phyloP scores from a whole-genome alignment of 1,139 yeast genomes.

The Arxiozyma bovina region DNA sequence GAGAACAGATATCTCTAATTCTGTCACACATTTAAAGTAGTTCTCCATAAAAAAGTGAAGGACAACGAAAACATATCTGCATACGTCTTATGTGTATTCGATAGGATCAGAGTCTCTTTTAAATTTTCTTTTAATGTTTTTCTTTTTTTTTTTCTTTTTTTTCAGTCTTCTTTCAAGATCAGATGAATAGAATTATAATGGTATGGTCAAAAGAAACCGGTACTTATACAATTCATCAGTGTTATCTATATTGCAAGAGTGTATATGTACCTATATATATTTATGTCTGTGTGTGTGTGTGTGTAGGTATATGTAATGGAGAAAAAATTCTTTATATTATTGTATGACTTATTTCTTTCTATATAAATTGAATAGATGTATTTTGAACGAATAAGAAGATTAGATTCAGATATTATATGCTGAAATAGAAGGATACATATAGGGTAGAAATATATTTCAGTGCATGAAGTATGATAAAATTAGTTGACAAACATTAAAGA shows the following conservation, averaged over 20 bases:
- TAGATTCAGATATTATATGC: background rate
- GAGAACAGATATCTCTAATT: background rate
- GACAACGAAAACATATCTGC: background rate
- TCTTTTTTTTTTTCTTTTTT: no score
- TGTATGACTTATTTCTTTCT: no score
- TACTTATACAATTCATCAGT: no score
- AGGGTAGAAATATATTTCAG: no score
- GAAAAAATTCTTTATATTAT: no score
- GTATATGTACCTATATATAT: no score
- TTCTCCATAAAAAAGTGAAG: background rate
- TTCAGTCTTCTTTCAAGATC: no score
- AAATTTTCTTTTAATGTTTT: background rate
- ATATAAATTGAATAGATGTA: no score
- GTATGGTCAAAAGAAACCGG: background rate
- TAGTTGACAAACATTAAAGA: background rate
- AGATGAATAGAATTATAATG: background rate
- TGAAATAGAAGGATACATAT: background rate
- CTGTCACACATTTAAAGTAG: background rate
- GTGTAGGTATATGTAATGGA: no score
- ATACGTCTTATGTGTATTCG: background rate
- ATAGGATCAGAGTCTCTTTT: no score
- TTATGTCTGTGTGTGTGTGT: no score
- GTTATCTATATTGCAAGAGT: background rate
- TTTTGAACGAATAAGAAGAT: background rate
- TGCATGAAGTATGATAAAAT: background rate